phyloP scores from a whole-genome alignment of 805 yeast genomes.

The Candida hispaniensis region DNA sequence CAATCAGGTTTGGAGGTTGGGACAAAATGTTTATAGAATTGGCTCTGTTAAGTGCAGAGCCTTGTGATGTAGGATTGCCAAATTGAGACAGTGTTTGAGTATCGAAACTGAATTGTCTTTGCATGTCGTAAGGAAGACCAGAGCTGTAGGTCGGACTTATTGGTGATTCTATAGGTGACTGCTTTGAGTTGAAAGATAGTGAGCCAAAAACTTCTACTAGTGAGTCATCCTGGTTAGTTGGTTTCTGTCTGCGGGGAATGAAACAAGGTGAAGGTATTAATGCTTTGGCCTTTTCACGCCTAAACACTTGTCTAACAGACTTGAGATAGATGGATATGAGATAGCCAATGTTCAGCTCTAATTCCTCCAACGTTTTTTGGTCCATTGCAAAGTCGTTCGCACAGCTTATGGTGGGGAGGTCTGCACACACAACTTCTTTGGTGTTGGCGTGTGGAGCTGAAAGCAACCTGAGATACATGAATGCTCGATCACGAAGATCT shows the following conservation, averaged over 20 bases:
- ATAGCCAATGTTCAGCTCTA: conserved; percentile 72
- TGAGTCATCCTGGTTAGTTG: too few relatives aligned
- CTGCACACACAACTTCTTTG: conserved; percentile 46
- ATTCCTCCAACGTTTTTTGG: conserved; percentile 60
- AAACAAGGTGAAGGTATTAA: conserved; percentile 44
- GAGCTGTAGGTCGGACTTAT: too few relatives aligned
- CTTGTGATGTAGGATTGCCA: too few relatives aligned
- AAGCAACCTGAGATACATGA: conserved; percentile 72
- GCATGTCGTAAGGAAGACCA: too few relatives aligned
- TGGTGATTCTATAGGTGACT: too few relatives aligned
- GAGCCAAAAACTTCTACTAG: too few relatives aligned
- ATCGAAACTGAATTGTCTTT: too few relatives aligned
- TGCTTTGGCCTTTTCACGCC: conserved; percentile 44
- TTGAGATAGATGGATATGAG: conserved; percentile 75
- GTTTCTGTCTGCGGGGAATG: conserved; percentile 23
- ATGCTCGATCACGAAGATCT: conserved; percentile 77
- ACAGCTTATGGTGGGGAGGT: conserved; percentile 50
- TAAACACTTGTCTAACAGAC: conserved; percentile 72
- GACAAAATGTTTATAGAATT: too few relatives aligned
- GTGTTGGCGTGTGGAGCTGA: conserved; percentile 41
- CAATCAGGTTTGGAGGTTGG: too few relatives aligned
- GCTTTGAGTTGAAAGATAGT: too few relatives aligned
- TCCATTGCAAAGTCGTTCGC: conserved; percentile 58
- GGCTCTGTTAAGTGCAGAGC: too few relatives aligned
- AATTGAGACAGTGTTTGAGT: too few relatives aligned